Evolutionary conservation across 495 filamentous ascomycete species (phyloP), one percentile per base, ranked within the genome.

Genomic region (Neurospora discreta): DNA sequence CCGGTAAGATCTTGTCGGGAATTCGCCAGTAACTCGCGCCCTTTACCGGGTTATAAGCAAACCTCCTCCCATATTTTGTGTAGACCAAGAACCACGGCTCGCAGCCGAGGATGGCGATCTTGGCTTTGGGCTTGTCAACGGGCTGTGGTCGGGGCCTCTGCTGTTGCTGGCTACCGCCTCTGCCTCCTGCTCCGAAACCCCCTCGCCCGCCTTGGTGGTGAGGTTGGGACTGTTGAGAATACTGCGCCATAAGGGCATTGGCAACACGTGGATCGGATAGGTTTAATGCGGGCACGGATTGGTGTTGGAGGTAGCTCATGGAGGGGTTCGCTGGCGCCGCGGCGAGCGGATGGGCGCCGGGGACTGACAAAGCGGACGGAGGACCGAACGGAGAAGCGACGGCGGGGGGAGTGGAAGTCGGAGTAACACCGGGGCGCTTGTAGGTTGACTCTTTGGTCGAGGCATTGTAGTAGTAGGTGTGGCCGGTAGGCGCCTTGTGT

Each of bases 21-120:
- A 97, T 91, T 74, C 90, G 92, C 95, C 95, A 99, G 81, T 94
- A 92, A 78, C 94, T 98, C 74, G 93, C 89, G 38, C 93, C 91
- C 67, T 91, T 94, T 68, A 88, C 86, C 1, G 87, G 82, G 75
- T 98, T 97, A 81, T 96, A 90, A 3, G 93, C 93, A 79, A 99
- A 99, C 69, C 93, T 85, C 69, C 96, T 86, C 23, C 92, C 92
- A 74, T 93, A 85, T 76, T 92, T 97, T 6, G 95, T 99, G 76
- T 92, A 92, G 38, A 99, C 93, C 4, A 99, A 84, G 9, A 97
- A 79, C 95, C 95, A 99, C n/a, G 93, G 92, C 67, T 89, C 89
- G 78, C 89, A 92, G 38, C 90, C 90, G 4, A 93, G 93, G 69
- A 99, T 93, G 26, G 84, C 73, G 73, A 92, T 85, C 79, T 92